Percentiles rank a stretch among this genome's conserved stretches.
Evolutionary conservation across 345 rosid genomes (phyloP).

Genomic region (Brassica nigra): DNA sequence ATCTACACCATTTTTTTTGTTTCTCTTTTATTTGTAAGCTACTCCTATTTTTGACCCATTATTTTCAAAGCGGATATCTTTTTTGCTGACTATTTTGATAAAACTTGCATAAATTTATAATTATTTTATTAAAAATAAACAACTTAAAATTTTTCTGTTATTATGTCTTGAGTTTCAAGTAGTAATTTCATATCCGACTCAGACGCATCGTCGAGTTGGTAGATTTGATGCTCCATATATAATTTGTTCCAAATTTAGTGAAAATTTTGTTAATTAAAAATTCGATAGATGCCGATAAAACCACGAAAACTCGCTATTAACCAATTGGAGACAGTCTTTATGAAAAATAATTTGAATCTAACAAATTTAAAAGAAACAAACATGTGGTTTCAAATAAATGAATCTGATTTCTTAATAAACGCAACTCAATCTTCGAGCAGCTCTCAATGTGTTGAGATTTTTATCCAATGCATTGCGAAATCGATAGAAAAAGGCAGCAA

Average conservation of each 20-base stretch:
- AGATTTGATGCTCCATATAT: no score
- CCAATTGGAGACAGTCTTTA: no score
- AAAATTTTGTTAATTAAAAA: no score
- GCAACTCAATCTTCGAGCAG: constrained; percentile 41
- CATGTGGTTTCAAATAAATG: no score
- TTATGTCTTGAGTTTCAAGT: neutral
- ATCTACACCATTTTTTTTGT: neutral
- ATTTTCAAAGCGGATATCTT: neutral
- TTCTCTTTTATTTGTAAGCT: neutral
- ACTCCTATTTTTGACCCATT: neutral
- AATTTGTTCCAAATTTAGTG: no score
- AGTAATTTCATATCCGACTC: neutral
- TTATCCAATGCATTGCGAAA: constrained; percentile 46
- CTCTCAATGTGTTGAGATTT: constrained; percentile 49
- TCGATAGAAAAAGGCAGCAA: constrained; percentile 15
- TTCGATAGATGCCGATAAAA: no score
- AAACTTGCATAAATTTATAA: neutral
- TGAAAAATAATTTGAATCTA: no score
- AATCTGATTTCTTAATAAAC: neutral
- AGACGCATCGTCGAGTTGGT: no score
- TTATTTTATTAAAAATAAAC: no score
- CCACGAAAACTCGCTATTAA: no score
- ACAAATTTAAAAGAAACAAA: no score
- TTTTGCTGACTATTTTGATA: neutral
- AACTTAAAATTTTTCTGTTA: no score